Conservation (phyloP, 495 filamentous ascomycete species). For the Cairneyella variabilis region DNA sequence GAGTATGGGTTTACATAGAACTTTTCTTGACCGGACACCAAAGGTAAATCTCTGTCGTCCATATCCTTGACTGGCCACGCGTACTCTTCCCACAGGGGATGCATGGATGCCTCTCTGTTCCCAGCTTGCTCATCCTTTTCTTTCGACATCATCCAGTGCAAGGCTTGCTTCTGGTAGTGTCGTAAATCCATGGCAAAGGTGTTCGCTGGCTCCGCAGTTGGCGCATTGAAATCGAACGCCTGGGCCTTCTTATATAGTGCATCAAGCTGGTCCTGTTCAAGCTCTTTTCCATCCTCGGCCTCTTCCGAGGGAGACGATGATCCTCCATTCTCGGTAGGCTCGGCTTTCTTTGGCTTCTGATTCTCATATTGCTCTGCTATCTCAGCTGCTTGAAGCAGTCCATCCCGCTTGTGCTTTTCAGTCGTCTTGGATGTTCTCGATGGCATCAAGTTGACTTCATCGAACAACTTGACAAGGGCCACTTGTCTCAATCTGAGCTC, state of each 20-base stretch:
- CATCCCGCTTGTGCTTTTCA: slow-evolving; percentile 73
- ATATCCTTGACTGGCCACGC: slow-evolving; percentile 82
- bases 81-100: slow-evolving; percentile 97
- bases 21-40: slow-evolving; percentile 54
- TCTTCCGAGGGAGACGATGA: slow-evolving; percentile 58
- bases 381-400: slow-evolving; percentile 81
- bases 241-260: slow-evolving; percentile 94
- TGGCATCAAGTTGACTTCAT: slow-evolving; percentile 81
- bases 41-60: slow-evolving; percentile 70
- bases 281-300: slow-evolving; percentile 78
- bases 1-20: slow-evolving; percentile 98
- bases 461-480: slow-evolving; percentile 80
- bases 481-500: slow-evolving; percentile 82
- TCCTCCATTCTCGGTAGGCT: slow-evolving; percentile 40
- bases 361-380: slow-evolving; percentile 75
- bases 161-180: slow-evolving; percentile 91
- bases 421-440: slow-evolving; percentile 68
- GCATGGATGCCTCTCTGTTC: slow-evolving; percentile 72
- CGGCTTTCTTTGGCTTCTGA: slow-evolving; percentile 38
- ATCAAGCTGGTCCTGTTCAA: slow-evolving; percentile 94
- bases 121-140: slow-evolving; percentile 71
- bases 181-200: slow-evolving; percentile 81
- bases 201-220: slow-evolving; percentile 73
- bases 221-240: slow-evolving; percentile 91
- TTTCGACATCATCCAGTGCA: slow-evolving; percentile 94